phyloP scores from a whole-genome alignment of 2,329 filamentous ascomycete species.

The Fonsecaea erecta region DNA sequence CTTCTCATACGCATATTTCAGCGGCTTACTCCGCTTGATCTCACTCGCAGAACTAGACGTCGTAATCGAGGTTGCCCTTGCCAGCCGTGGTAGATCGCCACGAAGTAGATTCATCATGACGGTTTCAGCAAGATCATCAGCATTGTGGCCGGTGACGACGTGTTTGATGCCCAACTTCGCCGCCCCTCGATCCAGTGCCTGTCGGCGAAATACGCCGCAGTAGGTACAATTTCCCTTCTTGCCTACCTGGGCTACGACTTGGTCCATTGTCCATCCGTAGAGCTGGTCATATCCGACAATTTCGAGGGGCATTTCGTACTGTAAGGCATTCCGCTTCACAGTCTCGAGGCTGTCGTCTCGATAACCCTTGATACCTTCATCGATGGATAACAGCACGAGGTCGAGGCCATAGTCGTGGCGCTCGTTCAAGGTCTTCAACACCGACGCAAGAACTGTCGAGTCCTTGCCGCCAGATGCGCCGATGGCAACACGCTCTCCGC shows the following conservation, averaged over 20 bases:
- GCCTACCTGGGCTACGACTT: conserved; percentile 92
- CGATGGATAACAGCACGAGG: conserved; percentile 84
- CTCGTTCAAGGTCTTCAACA: conserved; percentile 92
- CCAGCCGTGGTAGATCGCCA: conserved; percentile 84
- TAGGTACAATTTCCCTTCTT: conserved; percentile 99
- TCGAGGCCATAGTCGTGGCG: conserved; percentile 84
- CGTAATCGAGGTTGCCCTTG: conserved; percentile 87
- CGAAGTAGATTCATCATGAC: conserved; percentile 96
- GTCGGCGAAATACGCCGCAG: conserved; percentile 92
- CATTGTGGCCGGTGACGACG: conserved; percentile 96
- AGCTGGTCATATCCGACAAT: conserved; percentile 92
- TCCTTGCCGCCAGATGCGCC: conserved; percentile 97
- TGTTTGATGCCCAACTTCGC: conserved; percentile 86
- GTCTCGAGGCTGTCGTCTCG: conserved; percentile 95
- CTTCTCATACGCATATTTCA: conserved; percentile 99
- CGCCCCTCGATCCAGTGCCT: conserved; percentile 90
- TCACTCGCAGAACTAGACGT: conserved; percentile 78
- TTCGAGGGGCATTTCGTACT: conserved; percentile 89
- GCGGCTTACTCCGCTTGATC: conserved; percentile 91
- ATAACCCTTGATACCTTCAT: conserved; percentile 97
- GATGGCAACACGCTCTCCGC: conserved; percentile 87
- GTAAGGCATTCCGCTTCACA: conserved; percentile 87
- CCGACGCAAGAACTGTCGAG: conserved; percentile 91
- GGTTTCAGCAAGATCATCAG: conserved; percentile 95
- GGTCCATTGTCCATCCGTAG: conserved; percentile 99